Percentiles rank a stretch among this genome's conserved stretches.
Evolutionary conservation across 1,139 yeast species (phyloP).

Genomic region (Debaryomyces psychrophilus): DNA sequence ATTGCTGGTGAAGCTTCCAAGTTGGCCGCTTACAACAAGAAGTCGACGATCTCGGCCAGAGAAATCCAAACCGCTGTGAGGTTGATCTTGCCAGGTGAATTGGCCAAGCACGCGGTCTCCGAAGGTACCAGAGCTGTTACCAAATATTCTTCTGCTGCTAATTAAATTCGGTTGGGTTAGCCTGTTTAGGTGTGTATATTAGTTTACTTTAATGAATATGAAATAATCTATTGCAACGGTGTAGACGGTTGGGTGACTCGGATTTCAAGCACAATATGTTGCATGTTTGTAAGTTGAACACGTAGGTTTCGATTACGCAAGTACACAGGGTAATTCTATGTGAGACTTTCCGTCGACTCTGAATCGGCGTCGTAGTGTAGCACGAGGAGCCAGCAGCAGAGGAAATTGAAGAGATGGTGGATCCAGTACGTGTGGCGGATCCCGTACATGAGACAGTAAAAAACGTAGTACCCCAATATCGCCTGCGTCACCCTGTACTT

Average conservation of each 20-base stretch:
- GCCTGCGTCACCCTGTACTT: constrained; percentile 10
- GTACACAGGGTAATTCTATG: not conserved
- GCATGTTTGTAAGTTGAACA: no score
- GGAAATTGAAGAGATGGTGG: constrained; percentile 64
- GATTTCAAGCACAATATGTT: no score
- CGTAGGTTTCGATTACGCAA: no score
- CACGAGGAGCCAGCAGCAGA: constrained; percentile 49
- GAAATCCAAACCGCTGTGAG: constrained; percentile 99
- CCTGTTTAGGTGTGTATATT: constrained; percentile 23
- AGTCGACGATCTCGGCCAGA: constrained; percentile 98
- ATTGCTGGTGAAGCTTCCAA: constrained; percentile 98
- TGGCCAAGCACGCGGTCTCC: constrained; percentile 98
- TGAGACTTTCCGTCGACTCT: not conserved
- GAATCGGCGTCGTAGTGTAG: constrained; percentile 10
- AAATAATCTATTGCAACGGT: constrained; percentile 5
- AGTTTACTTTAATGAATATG: constrained; percentile 21
- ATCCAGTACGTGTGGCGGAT: constrained; percentile 71
- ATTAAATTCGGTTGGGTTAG: constrained; percentile 28
- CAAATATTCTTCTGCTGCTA: constrained; percentile 90
- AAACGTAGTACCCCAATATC: constrained; percentile 47
- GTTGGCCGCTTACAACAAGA: constrained; percentile 99
- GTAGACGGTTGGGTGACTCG: not conserved
- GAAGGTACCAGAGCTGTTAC: constrained; percentile 99
- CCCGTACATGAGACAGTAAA: constrained; percentile 65
- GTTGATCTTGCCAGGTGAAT: constrained; percentile 98